These are phyloP conservation scores for Lentinus tigrinus DNA, from an alignment of 768 basidiomycete genomes.

Conservation along the genomic window DNA sequence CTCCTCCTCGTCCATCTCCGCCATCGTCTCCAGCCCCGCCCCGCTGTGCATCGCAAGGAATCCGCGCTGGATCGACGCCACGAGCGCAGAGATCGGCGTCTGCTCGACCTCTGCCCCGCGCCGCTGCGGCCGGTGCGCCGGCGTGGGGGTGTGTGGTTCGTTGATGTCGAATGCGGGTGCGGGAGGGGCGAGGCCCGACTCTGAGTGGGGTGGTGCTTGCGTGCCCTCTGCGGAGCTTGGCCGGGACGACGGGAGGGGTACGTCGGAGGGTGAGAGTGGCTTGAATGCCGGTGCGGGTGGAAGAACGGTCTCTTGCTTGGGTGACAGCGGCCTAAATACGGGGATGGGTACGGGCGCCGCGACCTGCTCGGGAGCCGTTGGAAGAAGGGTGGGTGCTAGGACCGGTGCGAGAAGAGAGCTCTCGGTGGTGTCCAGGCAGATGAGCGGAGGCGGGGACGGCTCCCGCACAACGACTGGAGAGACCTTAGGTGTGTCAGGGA, in stretches of 20 bases:
- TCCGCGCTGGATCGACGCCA: slow-evolving; percentile 57
- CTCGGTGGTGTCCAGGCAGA: not conserved
- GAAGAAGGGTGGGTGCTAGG: too few species aligned
- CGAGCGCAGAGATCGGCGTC: slow-evolving; percentile 67
- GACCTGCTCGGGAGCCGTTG: not conserved
- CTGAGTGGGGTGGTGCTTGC: too few species aligned
- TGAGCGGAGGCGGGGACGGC: not conserved
- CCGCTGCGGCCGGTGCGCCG: not conserved
- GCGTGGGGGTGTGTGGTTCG: not conserved
- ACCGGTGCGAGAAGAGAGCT: not conserved
- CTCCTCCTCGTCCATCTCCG: slow-evolving; percentile 13
- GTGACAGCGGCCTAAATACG: too few species aligned
- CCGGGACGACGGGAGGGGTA: not conserved
- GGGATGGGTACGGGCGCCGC: not conserved
- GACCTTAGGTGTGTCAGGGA: slow-evolving; percentile 9
- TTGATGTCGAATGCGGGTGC: not conserved
- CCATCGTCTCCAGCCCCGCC: slow-evolving; percentile 54
- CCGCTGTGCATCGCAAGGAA: slow-evolving; percentile 60
- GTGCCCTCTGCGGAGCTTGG: not conserved
- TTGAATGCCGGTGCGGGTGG: not conserved
- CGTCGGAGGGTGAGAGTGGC: not conserved
- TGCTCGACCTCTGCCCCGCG: slow-evolving; percentile 17
- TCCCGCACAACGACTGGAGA: not conserved
- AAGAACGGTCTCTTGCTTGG: too few species aligned
- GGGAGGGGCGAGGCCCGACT: too few species aligned